These are phyloP conservation scores for Candida ovalis DNA, from an alignment of 805 yeast genomes.

Conservation along the genomic window DNA sequence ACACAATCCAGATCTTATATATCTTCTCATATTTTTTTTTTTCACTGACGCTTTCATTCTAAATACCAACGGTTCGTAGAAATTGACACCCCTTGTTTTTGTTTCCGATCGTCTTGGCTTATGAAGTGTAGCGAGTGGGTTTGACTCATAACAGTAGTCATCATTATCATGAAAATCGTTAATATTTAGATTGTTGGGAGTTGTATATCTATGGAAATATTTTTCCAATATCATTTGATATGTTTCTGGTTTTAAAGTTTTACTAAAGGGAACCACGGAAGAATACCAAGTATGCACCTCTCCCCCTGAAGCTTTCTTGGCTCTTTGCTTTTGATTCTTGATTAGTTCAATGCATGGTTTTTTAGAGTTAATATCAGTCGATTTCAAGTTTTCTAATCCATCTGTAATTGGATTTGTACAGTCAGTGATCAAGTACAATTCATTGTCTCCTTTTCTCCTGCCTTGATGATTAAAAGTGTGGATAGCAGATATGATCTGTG, in stretches of 20 bases:
- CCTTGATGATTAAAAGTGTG: background rate
- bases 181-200: conserved; percentile 18
- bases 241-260: background rate
- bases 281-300: background rate
- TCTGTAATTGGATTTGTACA: background rate
- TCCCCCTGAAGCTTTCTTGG: no score
- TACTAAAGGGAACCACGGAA: background rate
- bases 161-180: conserved; percentile 13
- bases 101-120: conserved; percentile 13
- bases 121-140: conserved; percentile 13
- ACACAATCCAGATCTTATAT: conserved; percentile 27
- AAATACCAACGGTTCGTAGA: conserved; percentile 23
- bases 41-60: conserved; percentile 11
- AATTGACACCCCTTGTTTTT: conserved; percentile 11
- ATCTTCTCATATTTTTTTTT: conserved; percentile 12
- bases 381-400: no score
- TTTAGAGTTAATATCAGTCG: no score
- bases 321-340: no score
- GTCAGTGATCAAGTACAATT: no score
- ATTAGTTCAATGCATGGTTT: no score
- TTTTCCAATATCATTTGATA: conserved; percentile 10
- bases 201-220: conserved; percentile 16
- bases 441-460: background rate
- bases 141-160: conserved; percentile 11
- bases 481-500: background rate